Conservation (phyloP, 2,329 filamentous ascomycete species). For the Parastagonospora nodorum region DNA sequence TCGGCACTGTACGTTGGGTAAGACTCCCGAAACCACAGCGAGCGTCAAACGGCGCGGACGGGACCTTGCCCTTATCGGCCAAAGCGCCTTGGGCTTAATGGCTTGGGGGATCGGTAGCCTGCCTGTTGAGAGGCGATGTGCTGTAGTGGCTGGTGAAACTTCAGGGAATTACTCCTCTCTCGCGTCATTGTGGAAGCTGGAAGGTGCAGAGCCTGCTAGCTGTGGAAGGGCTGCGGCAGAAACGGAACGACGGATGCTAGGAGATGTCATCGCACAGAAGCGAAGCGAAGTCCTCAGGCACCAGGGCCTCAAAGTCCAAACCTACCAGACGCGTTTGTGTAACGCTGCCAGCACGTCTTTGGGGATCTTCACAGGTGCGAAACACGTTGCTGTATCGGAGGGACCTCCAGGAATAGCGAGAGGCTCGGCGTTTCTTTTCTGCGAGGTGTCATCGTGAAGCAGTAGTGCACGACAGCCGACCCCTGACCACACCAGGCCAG, state of each 20-base stretch:
- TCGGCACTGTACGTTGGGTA: constrained; percentile 15
- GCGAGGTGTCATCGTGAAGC: constrained; percentile 7
- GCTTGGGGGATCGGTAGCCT: constrained; percentile 12
- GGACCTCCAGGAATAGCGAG: constrained; percentile 15
- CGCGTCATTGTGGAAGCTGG: constrained; percentile 7
- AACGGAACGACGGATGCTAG: neutral
- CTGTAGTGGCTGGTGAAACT: constrained; percentile 10
- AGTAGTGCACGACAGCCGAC: constrained; percentile 1
- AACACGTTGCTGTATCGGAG: constrained; percentile 13
- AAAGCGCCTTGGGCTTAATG: constrained; percentile 1
- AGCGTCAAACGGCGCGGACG: constrained; percentile 10
- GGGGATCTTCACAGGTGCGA: constrained; percentile 7
- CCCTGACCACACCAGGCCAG: constrained; percentile 5
- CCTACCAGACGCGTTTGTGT: neutral
- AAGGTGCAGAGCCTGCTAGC: constrained; percentile 1
- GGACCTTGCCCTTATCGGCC: constrained; percentile 6
- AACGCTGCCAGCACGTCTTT: constrained; percentile 2
- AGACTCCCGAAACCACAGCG: constrained; percentile 4
- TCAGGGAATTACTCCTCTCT: constrained; percentile 1
- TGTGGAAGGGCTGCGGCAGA: constrained; percentile 6
- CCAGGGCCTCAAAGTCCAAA: too few relatives aligned
- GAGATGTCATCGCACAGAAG: neutral
- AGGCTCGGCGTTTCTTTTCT: constrained; percentile 17
- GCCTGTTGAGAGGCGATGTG: constrained; percentile 15
- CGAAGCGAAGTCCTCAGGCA: too few relatives aligned